Percentiles rank a stretch among this genome's conserved stretches.
These are phyloP conservation scores for Penicillium canariense DNA, from an alignment of 495 filamentous ascomycete species.

Conservation along the genomic window DNA sequence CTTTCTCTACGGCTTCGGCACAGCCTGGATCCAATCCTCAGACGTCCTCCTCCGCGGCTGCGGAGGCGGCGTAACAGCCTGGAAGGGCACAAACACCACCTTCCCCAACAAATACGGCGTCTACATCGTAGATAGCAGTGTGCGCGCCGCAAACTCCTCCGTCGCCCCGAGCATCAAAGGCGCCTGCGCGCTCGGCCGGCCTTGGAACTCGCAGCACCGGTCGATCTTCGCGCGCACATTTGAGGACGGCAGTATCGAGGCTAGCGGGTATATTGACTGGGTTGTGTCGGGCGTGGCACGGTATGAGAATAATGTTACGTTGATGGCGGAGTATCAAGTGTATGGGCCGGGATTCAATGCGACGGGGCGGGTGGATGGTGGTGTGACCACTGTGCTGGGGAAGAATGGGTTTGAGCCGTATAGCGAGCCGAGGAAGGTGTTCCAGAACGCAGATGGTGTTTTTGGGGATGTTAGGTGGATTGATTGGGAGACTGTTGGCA, in stretches of 20 bases:
- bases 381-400: slow-evolving; percentile 44
- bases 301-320: slow-evolving; percentile 41
- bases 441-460: slow-evolving; percentile 45
- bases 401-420: slow-evolving; percentile 40
- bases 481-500: slow-evolving; percentile 36
- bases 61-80: slow-evolving; percentile 63
- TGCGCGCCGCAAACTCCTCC: slow-evolving; percentile 50
- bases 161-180: slow-evolving; percentile 44
- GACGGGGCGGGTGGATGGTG: slow-evolving; percentile 40
- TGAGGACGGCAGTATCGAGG: slow-evolving; percentile 50
- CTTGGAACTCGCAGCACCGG: slow-evolving; percentile 56
- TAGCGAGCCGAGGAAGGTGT: slow-evolving; percentile 50
- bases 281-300: slow-evolving; percentile 33
- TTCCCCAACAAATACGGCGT: slow-evolving; percentile 61
- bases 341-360: slow-evolving; percentile 56
- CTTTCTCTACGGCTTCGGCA: slow-evolving; percentile 56
- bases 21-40: slow-evolving; percentile 45
- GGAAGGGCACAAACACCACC: slow-evolving; percentile 65
- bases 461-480: slow-evolving; percentile 55
- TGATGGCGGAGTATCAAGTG: slow-evolving; percentile 55
- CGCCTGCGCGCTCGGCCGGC: slow-evolving; percentile 55
- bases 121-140: slow-evolving; percentile 52
- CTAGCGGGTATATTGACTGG: slow-evolving; percentile 57
- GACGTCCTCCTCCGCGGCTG: slow-evolving; percentile 50
- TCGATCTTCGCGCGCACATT: slow-evolving; percentile 52